Evolutionary conservation across 306 rosid species (phyloP), one percentile per base, ranked within the genome.

Genomic region (Trifolium repens): DNA sequence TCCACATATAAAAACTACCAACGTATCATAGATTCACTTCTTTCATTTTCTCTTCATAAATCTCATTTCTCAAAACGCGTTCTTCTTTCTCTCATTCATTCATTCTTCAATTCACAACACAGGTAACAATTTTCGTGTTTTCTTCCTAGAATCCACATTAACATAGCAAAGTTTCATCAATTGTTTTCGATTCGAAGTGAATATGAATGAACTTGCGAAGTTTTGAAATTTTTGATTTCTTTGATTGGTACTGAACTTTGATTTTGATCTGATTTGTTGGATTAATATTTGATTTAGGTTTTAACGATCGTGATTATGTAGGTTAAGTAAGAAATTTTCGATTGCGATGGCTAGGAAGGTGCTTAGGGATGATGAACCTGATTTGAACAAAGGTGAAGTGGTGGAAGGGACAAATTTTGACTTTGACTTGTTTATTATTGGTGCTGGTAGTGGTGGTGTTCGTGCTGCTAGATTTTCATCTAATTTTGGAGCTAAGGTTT

Each of bases 391-490:
- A 19, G 53, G 83, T 53, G 82, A 35, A 13, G 91, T 32, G 35
- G 35, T 85, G 67, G 89, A 76, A 17, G 92, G 53, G 35, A 58
- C 49, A 5, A 68, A 69, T 34, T 94, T 82, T 69, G 97, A 94
- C 72, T 94, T 87, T 54, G 98, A 94, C 74, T 76, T 94, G 84
- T 94, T 91, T 52, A 85, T 94, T 34, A 89, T 94, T 84, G 98
- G 97, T 53, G 98, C 98, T 50, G 98, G 98, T 67, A 94, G 98
- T 54, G 98, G 98, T 13, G 98, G 98, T 53, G 98, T 94, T 84
- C 97, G 98, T 79, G 98, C 91, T 40, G 61, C 96, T 74, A 87
- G 98, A 81, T 90, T 94, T 81, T 80, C 98, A 11, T 89, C 98
- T 46, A 89, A 69, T 76, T 81, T 22, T 75, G 98, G 98, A 74